Percentiles rank a stretch among this genome's conserved stretches.
phyloP scores from a whole-genome alignment of 2,329 filamentous ascomycete genomes.

The Raffaelea albimanens region DNA sequence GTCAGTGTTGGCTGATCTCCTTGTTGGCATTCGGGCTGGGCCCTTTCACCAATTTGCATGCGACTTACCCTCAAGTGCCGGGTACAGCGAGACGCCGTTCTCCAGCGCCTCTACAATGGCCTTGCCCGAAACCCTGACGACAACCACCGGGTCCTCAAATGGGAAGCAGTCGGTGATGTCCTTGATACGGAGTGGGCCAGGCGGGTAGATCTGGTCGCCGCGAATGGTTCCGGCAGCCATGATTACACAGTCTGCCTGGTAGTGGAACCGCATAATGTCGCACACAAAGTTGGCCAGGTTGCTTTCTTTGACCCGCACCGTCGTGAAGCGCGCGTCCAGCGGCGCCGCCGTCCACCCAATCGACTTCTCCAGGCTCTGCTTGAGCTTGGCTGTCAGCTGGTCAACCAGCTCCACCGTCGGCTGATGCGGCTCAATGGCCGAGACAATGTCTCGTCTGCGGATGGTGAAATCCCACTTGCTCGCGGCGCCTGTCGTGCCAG shows the following conservation, averaged over 20 bases:
- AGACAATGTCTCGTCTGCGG: constrained; percentile 61
- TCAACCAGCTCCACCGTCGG: constrained; percentile 53
- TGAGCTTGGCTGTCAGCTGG: constrained; percentile 62
- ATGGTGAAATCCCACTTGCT: constrained; percentile 72
- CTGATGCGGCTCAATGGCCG: constrained; percentile 54
- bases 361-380: constrained; percentile 69
- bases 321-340: constrained; percentile 78
- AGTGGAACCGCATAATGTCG: constrained; percentile 81
- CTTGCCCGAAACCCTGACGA: constrained; percentile 61
- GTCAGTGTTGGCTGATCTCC: constrained; percentile 1
- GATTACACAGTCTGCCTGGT: constrained; percentile 69
- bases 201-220: constrained; percentile 80
- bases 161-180: constrained; percentile 87
- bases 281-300: constrained; percentile 88
- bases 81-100: constrained; percentile 72
- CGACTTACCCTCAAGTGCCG: constrained; percentile 61
- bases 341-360: constrained; percentile 75
- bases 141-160: constrained; percentile 82
- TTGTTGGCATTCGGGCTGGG: neutral
- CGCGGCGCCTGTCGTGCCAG: constrained; percentile 24
- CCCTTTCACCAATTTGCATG: neutral
- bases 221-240: constrained; percentile 82
- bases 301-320: constrained; percentile 66
- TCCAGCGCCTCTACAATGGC: constrained; percentile 73
- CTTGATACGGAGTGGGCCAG: constrained; percentile 66